These are phyloP conservation scores for Earliella scabrosa DNA, from an alignment of 1,284 basidiomycete species.

Conservation along the genomic window DNA sequence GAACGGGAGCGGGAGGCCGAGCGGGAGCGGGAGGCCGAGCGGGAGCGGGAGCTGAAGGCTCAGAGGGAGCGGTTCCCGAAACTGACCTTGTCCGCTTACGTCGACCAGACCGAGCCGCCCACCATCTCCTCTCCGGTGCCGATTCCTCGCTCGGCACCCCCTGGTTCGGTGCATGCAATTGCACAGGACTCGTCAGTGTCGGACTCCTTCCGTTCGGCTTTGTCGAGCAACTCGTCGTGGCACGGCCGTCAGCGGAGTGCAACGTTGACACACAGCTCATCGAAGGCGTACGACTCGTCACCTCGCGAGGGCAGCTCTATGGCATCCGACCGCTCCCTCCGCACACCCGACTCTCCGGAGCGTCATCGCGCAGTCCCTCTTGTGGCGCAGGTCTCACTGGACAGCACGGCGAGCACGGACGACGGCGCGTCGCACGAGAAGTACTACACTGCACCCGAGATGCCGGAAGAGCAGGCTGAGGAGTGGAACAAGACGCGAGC, in stretches of 20 bases:
- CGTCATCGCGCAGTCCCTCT: conserved; percentile 24
- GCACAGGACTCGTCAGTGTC: conserved; percentile 49
- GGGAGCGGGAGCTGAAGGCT: conserved; percentile 1
- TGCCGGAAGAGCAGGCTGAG: conserved; percentile 70
- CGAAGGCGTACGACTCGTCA: conserved; percentile 42
- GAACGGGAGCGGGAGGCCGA: conserved; percentile 9
- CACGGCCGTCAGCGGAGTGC: conserved; percentile 26
- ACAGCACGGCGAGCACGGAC: conserved; percentile 27
- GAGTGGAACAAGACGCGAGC: conserved; percentile 85
- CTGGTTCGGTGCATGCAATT: conserved; percentile 25
- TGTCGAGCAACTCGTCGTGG: conserved; percentile 37
- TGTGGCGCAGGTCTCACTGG: conserved; percentile 27
- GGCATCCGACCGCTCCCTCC: conserved; percentile 22
- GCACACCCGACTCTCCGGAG: conserved; percentile 23
- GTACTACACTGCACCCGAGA: conserved; percentile 48
- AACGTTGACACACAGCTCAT: conserved; percentile 38
- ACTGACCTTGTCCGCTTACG: conserved; percentile 48
- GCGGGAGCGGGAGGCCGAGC: conserved; percentile 2
- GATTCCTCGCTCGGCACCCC: conserved; percentile 22
- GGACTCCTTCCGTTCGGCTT: conserved; percentile 67
- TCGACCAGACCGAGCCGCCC: conserved; percentile 34
- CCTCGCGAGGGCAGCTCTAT: conserved; percentile 14
- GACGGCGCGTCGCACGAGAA: conserved; percentile 43
- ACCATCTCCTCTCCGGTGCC: conserved; percentile 22
- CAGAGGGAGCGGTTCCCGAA: conserved; percentile 38